phyloP scores from a whole-genome alignment of 2,329 filamentous ascomycete genomes.

The Colletotrichum endophyticum region DNA sequence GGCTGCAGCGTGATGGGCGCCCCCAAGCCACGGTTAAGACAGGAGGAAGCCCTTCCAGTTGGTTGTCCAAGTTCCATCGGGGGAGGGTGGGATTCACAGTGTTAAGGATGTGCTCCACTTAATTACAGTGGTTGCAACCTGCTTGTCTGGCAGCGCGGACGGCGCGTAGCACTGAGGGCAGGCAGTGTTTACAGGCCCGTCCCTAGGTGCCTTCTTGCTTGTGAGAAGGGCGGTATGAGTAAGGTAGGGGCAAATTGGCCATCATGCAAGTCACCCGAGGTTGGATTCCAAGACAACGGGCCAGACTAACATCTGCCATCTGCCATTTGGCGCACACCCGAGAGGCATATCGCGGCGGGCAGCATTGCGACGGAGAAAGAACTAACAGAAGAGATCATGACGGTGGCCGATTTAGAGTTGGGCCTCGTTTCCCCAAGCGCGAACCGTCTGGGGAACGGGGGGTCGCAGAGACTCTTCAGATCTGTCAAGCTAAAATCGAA shows the following conservation, averaged over 20 bases:
- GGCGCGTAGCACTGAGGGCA: neutral
- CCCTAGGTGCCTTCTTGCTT: neutral
- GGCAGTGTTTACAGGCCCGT: neutral
- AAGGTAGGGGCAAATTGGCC: neutral
- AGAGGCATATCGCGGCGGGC: neutral
- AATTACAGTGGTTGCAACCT: neutral
- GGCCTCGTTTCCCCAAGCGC: conserved; percentile 6
- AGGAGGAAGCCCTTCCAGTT: neutral
- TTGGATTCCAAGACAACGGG: neutral
- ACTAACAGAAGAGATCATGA: neutral
- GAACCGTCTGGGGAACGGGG: conserved; percentile 3
- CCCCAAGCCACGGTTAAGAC: neutral
- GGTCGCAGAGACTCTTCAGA: neutral
- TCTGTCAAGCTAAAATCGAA: neutral
- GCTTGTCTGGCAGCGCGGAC: neutral
- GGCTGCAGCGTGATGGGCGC: conserved; percentile 14
- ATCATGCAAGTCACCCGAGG: conserved; percentile 17
- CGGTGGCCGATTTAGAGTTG: conserved; percentile 6
- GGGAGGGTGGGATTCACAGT: neutral
- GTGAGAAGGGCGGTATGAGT: neutral
- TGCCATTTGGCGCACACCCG: neutral
- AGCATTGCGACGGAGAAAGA: neutral
- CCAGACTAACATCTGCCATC: neutral
- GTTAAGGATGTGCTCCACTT: neutral
- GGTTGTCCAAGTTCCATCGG: neutral